These are phyloP conservation scores for Penicillium oxalicum DNA, from an alignment of 2,329 filamentous ascomycete species.

Conservation along the genomic window DNA sequence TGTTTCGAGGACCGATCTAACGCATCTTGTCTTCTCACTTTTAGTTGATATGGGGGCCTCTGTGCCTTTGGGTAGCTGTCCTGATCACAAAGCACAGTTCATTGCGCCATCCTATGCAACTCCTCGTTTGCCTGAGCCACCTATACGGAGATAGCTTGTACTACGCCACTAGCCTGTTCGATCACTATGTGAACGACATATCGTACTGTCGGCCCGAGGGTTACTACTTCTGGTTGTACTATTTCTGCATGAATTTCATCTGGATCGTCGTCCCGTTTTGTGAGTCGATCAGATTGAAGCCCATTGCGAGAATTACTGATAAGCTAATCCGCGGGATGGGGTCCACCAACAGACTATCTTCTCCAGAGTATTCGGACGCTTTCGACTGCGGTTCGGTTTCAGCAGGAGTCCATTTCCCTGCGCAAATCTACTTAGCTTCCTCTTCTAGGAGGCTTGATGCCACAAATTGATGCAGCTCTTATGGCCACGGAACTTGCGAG, in stretches of 20 bases:
- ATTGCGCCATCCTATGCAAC: constrained; percentile 54
- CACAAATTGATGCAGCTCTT: no score
- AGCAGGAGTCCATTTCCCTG: constrained; percentile 15
- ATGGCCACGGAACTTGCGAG: no score
- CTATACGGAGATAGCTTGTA: constrained; percentile 60
- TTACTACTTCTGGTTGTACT: constrained; percentile 62
- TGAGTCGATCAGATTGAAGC: constrained; percentile 32
- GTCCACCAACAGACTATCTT: constrained; percentile 25
- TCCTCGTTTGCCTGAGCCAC: constrained; percentile 57
- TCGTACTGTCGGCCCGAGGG: constrained; percentile 57
- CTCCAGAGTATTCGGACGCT: constrained; percentile 26
- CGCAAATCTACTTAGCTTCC: constrained; percentile 24
- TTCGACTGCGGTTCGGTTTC: constrained; percentile 24
- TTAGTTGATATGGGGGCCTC: constrained; percentile 56
- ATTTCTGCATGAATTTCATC: constrained; percentile 60
- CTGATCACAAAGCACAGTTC: constrained; percentile 51
- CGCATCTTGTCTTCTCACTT: constrained; percentile 3
- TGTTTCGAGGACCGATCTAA: no score
- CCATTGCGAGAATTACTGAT: neutral
- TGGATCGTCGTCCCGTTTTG: constrained; percentile 58
- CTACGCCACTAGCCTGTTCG: constrained; percentile 58
- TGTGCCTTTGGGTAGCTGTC: constrained; percentile 53
- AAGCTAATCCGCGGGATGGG: constrained; percentile 4
- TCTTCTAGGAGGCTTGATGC: no score
- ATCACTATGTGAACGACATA: constrained; percentile 50